Evolutionary conservation across 2,329 filamentous ascomycete species (phyloP), one percentile per base, ranked within the genome.

Genomic region (Aspergillus melleus): DNA sequence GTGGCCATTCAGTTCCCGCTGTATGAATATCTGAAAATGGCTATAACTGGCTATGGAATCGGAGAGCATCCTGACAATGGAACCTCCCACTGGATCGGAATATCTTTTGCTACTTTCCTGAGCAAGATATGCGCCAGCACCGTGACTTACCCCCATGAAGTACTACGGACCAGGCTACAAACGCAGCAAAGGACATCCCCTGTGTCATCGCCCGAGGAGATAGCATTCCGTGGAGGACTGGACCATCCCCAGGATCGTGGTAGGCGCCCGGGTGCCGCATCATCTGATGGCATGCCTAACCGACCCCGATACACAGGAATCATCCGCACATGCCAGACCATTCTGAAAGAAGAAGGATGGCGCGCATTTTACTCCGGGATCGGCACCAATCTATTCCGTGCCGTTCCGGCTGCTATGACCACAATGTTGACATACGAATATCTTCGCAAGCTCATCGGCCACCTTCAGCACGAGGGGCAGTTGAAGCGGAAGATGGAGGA

Each of bases 391-490:
- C 91, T 99, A 87, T 92, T 98, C 82, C 86, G 95, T 58, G 95
- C 95, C 8, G 89, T 99, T 12, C 95, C 95, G 32, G 92, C 95
- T 22, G 94, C 95, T 20, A 96, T 96, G 70, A 96, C 96, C 26
- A 99, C 95, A 3, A 96, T 99, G 89, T 83, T 98, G 72, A 98
- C 94, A 12, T 99, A 96, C 72, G 95, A 99, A 78, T 95, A 89
- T 66, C 74, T 89, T 60, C 82, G 83, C 65, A 83, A 83, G 61
- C 73, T 79, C 16, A 80, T 87, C 57, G 79, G 80, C 54, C 78
- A 76, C 57, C 65, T 86, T 57, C 85, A 87, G 68, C 77, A 80
- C 59, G 83, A 86, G 69, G 84, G 83, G 12, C 61, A 66, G 50
- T 57, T 68, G 29, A 72, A 74, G 60, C 61, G 69, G 32, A 59